Conservation (phyloP, 306 rosid species). For the Trifolium subterraneum region DNA sequence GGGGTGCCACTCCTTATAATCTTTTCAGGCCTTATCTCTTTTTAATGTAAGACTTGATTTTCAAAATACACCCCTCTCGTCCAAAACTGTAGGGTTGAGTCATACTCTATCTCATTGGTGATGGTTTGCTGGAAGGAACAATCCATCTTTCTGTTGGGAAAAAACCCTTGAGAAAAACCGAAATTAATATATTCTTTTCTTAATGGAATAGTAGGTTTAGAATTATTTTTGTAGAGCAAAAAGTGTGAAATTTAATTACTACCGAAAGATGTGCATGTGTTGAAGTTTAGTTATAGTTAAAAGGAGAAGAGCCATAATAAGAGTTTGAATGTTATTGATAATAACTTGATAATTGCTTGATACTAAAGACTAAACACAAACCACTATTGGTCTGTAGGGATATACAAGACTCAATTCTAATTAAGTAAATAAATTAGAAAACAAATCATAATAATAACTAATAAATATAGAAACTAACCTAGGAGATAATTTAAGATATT, state of each 20-base stretch:
- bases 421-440: not conserved
- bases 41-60: not conserved
- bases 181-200: constrained; percentile 21
- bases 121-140: constrained; percentile 13
- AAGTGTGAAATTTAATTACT: constrained; percentile 16
- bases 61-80: not conserved
- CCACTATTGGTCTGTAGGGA: not conserved
- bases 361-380: too few relatives aligned
- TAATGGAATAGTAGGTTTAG: constrained; percentile 1
- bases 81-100: too few relatives aligned
- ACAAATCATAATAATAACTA: not conserved
- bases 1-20: not conserved
- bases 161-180: constrained; percentile 19
- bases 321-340: too few relatives aligned
- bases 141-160: constrained; percentile 14
- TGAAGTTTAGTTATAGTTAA: not conserved
- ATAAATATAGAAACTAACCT: not conserved
- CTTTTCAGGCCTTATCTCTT: not conserved
- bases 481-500: not conserved
- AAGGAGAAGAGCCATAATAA: too few relatives aligned
- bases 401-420: not conserved
- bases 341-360: too few relatives aligned
- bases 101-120: too few relatives aligned
- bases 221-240: constrained; percentile 35
- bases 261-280: constrained; percentile 10